Evolutionary conservation across 2,329 filamentous ascomycete species (phyloP), one percentile per base, ranked within the genome.

Genomic region (Volutella citrinella): DNA sequence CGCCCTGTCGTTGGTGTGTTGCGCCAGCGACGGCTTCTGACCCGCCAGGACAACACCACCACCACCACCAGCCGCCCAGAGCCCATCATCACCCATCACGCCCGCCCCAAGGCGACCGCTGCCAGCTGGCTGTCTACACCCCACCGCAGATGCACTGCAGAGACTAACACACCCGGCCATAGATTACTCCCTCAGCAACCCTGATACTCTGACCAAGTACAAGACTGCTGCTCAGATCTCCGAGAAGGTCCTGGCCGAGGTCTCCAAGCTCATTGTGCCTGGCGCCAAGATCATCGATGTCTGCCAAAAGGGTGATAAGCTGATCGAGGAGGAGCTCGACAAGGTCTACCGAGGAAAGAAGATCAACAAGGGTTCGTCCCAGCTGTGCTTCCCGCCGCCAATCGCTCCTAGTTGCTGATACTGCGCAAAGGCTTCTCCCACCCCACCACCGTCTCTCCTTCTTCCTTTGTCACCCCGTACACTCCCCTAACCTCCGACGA

Each of bases 281-380:
- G 91, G 88, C 54, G 86, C 84, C 66, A 96, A 95, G 76, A 88
- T 97, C 57, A 78, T 97, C 54, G 82, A 88, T 55, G 79, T 98
- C 66, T 98, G 93, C 73, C 84, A 95, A 74, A 82, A 90, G 73
- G 93, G 93, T 52, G 93, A 98, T 72, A 84, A 90, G 76, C 76
- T 98, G 43, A 77, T 98, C 47, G 89, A 93, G 48, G 91, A 95
- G 59, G 93, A 97, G 69, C 76, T 95, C 36, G 68, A 78, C 60
- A 97, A 97, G 76, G 91, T 98, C 57, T 98, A 93, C 79, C 90
- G 95, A 65, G 91, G 90, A 68, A 97, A 97, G 78, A 97, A 96
- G 75, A 83, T 96, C 59, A 65, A 72, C 63, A 98, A 98, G 78
- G 93, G 86, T 87, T 57, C 48, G 72, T 69, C 17, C 20, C 22